phyloP scores from a whole-genome alignment of 768 basidiomycete species.

The Tulasnella sp. region DNA sequence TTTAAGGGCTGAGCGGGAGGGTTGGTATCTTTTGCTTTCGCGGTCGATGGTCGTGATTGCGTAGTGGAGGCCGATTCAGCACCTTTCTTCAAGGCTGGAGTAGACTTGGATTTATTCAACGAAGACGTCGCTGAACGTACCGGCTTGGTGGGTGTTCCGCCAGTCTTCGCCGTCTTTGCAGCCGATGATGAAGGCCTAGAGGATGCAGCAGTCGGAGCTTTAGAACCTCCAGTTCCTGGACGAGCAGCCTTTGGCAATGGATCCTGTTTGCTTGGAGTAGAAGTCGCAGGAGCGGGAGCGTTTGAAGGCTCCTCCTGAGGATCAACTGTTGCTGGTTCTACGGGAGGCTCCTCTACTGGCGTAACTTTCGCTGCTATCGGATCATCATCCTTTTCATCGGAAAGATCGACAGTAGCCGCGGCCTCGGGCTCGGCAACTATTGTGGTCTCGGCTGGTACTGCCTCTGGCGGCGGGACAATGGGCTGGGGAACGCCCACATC shows the following conservation, averaged over 20 bases:
- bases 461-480: slow-evolving; percentile 39
- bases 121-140: neutral
- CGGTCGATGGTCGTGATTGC: neutral
- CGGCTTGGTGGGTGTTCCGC: neutral
- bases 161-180: neutral
- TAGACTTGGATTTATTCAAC: slow-evolving; percentile 13
- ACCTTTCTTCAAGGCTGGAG: slow-evolving; percentile 23
- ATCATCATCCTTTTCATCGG: slow-evolving; percentile 23
- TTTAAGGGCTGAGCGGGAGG: slow-evolving; percentile 39
- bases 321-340: slow-evolving; percentile 39
- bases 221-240: slow-evolving; percentile 12
- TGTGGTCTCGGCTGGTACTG: neutral
- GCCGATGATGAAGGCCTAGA: slow-evolving; percentile 41
- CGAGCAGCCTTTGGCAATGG: slow-evolving; percentile 36
- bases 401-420: slow-evolving; percentile 28
- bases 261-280: slow-evolving; percentile 13
- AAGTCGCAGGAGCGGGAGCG: slow-evolving; percentile 12
- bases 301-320: slow-evolving; percentile 39
- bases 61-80: slow-evolving; percentile 17
- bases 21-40: neutral
- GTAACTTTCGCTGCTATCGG: slow-evolving; percentile 28
- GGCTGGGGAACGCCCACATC: slow-evolving; percentile 41
- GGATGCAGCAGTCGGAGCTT: slow-evolving; percentile 43
- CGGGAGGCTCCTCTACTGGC: slow-evolving; percentile 33
- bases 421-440: slow-evolving; percentile 35